Base-by-base conservation (phyloP, 768 basidiomycete genomes). In the Kondoa subrosea region DNA sequence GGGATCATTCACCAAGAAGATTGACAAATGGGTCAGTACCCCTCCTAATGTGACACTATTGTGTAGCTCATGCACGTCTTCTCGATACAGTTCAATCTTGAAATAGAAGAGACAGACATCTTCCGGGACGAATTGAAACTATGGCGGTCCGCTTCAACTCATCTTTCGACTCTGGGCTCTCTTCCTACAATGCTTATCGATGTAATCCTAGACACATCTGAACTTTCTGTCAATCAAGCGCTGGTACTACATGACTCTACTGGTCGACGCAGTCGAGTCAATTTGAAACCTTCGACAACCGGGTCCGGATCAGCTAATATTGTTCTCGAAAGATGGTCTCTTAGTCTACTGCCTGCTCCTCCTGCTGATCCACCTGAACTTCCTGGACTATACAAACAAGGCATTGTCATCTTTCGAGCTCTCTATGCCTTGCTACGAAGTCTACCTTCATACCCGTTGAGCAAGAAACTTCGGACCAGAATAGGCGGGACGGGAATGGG, bases 41-140 rank as follows among this genome's bases (percentile, higher is more conserved):
- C 34, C 26, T 27, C 33, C 1, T 56, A 16, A 4, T 27, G 1
- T 27, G n/a, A 2, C 4, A 1, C 0, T 26, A 21, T 0, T 3
- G n/a, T 0, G 17, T 29, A 1, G 1, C 16, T 14, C 25, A 12
- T 12, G 33, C 30, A 2, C 14, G 1, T 1, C n/a, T 57, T 69
- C n/a, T n/a, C n/a, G n/a, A n/a, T 16, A 40, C 68, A 74, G 74
- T 75, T 75, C 71, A 75, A 73, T 65, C 68, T 75, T 56, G 73
- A 73, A 57, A 65, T 73, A 0, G 70, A 73, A 3, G 74, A 75
- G 34, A 68, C 56, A 2, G 72, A 72, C 21, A 29, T 67, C 2
- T 73, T 71, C 40, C 67, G 68, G 16, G 32, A 69, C n/a, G 73
- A 75, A 56, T 69, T 75, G 30, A 33, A 59, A 56, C 70, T 71